A percentile compares a stretch with the other conserved stretches of the same genome.
phyloP scores from a whole-genome alignment of 163 green algal genomes.

The Picocystis sp. region DNA sequence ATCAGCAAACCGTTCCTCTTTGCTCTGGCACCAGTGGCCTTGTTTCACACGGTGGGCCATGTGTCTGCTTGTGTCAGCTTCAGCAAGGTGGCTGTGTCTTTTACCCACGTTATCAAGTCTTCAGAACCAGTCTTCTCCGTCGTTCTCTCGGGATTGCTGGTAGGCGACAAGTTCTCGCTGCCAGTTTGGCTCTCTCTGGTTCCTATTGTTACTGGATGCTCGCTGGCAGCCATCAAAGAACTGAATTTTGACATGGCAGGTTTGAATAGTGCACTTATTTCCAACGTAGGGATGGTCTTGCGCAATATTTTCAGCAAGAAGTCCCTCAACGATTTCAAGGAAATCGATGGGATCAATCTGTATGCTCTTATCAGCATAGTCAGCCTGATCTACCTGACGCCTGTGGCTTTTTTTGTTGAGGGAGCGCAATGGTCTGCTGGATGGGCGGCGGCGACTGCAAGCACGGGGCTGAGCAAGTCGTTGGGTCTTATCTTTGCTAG shows the following conservation, averaged over 20 bases:
- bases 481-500: constrained; percentile 39
- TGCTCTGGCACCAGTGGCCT: constrained; percentile 53
- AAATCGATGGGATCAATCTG: constrained; percentile 86
- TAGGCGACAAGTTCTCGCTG: constrained; percentile 31
- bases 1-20: constrained; percentile 38
- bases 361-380: constrained; percentile 77
- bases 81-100: constrained; percentile 70
- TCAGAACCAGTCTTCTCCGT: constrained; percentile 77
- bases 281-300: constrained; percentile 82
- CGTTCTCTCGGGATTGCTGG: constrained; percentile 38
- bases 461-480: constrained; percentile 19
- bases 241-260: constrained; percentile 51
- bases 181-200: constrained; percentile 76
- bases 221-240: constrained; percentile 78
- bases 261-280: constrained; percentile 83
- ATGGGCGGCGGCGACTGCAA: constrained; percentile 29
- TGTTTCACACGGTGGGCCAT: constrained; percentile 86
- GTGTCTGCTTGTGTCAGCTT: constrained; percentile 73
- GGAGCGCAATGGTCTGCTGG: constrained; percentile 29
- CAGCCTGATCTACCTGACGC: constrained; percentile 61
- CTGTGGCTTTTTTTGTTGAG: constrained; percentile 56
- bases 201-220: constrained; percentile 78
- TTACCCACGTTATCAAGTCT: constrained; percentile 87
- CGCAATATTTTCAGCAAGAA: constrained; percentile 84
- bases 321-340: constrained; percentile 48